Base-by-base conservation (phyloP, 208 protist species). In the Strigomonas culicis region DNA sequence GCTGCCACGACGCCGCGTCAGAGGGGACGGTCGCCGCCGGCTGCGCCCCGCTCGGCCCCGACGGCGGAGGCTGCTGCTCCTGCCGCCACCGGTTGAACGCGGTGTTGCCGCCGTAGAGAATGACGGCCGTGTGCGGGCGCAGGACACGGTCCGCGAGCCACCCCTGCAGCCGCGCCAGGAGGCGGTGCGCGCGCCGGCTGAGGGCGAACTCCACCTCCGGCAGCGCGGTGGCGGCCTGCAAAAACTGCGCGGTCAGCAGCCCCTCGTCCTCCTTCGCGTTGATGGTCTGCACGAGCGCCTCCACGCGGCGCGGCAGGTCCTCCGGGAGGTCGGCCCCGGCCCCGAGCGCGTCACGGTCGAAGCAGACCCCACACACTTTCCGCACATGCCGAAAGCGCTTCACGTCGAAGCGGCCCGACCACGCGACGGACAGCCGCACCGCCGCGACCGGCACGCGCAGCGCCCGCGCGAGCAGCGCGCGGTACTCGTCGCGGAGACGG, bases 361-460 rank as follows among this genome's bases (percentile, higher is more conserved):
- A 24, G 32, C 49, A 69, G 32, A 95, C 86, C 4, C 90, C 86
- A 30, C 86, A 93, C 15, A 93, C 90, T 69, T 91, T 92, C 64
- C 81, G 79, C 53, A 84, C 73, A 27, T 77, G 70, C 31, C 77
- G 62, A 43, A 95, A 95, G 28, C 63, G 78, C 13, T 56, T 59
- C 22, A 91, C 82, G 53, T 92, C 77, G 56, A 95, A 93, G 43
- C 90, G 86, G 1, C 90, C 86, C 30, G 80, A 81, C 87, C 90
- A 95, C 39, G 82, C 84, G 24, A 93, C 80, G 15, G 90, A 95
- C 15, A 95, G 81, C 31, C 73, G 71, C 51, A 95, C 75, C 22
- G 76, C 82, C 52, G 39, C 58, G 47, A 90, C 71, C 3, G 83
- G 78, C 39, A 90, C 69, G 17, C 67, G 53, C 31, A 95, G 75